Evolutionary conservation across 2,329 filamentous ascomycete species (phyloP), one percentile per base, ranked within the genome.

Genomic region (Paraphoma chrysanthemicola): DNA sequence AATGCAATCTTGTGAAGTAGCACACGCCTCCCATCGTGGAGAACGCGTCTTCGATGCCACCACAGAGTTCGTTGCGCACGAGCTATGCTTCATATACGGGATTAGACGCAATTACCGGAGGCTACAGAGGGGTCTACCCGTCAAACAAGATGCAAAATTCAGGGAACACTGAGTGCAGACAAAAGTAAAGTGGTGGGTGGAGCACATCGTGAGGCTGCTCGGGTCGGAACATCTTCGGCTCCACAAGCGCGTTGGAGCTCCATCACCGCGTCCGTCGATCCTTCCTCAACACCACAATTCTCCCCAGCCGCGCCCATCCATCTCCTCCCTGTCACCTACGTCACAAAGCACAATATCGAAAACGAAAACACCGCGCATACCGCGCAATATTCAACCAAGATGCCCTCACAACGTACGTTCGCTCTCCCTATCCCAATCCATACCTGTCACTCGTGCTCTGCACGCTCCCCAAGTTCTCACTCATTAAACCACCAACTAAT

Each of bases 341-440:
- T 23, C 23, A 23, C 23, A 23, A 23, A 38, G 3, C 33, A 38
- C 33, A 38, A 38, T 38, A n/a, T 17, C 17, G 17, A 16, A 36
- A 11, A 47, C 16, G 8, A 10, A 14, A 18, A n/a, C 41, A 43
- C 17, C n/a, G 29, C 23, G 43, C 10, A 48, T 38, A 31, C 17
- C 11, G 29, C 23, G 33, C 30, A 16, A 12, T 16, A 31, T 2
- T 11, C 41, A 41, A 49, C 55, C 56, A 60, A 59, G 53, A 66
- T 66, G 63, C 65, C 65, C 44, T 63, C 64, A 62, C 63, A 54
- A 60, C 61, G 64, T 67, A 64, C 42, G 61, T 41, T 29, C 23
- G 49, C 43, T 28, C 36, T 8, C 30, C 45, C 14, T 23, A 29
- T 17, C 23, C 30, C 23, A 23, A 23, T 23, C 2, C 5, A 23